Percentiles rank a stretch among this genome's conserved stretches.
Conservation (phyloP, 306 rosid genomes). For the Castanea crenata region DNA sequence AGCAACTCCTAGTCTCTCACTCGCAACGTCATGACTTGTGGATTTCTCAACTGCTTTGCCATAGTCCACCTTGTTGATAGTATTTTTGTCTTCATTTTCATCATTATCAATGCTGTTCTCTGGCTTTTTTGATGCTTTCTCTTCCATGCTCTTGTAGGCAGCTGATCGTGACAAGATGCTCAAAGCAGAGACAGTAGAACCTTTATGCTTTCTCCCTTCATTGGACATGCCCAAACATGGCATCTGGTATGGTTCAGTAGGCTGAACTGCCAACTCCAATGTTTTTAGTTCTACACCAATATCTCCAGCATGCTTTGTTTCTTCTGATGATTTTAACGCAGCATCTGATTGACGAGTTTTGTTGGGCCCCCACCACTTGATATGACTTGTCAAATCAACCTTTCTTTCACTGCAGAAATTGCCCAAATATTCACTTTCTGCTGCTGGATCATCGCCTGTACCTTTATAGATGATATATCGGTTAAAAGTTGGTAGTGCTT, state of each 20-base stretch:
- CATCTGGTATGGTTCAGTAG: conserved; percentile 89
- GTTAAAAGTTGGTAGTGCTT: conserved; percentile 18
- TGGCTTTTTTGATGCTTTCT: conserved; percentile 67
- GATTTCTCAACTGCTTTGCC: conserved; percentile 83
- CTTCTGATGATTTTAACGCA: conserved; percentile 66
- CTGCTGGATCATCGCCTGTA: conserved; percentile 77
- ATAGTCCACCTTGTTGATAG: conserved; percentile 64
- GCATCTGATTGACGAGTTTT: conserved; percentile 63
- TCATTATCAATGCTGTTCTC: conserved; percentile 62
- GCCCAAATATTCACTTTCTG: conserved; percentile 59
- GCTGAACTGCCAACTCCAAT: conserved; percentile 65
- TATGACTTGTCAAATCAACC: conserved; percentile 78
- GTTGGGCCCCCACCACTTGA: conserved; percentile 94
- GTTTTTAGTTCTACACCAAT: conserved; percentile 67
- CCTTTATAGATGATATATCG: conserved; percentile 29
- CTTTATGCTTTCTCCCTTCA: conserved; percentile 51
- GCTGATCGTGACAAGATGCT: conserved; percentile 85
- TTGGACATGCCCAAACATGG: conserved; percentile 64
- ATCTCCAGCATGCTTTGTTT: conserved; percentile 68
- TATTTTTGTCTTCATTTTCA: conserved; percentile 83
- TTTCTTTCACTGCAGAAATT: conserved; percentile 75
- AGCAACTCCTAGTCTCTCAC: conserved; percentile 50
- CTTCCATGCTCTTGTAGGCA: conserved; percentile 87
- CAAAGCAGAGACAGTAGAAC: conserved; percentile 71
- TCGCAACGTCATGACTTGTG: conserved; percentile 50